Evolutionary conservation across 441 rosid genomes (phyloP), one percentile per base, ranked within the genome.

Genomic region (Arabidopsis lyrata): DNA sequence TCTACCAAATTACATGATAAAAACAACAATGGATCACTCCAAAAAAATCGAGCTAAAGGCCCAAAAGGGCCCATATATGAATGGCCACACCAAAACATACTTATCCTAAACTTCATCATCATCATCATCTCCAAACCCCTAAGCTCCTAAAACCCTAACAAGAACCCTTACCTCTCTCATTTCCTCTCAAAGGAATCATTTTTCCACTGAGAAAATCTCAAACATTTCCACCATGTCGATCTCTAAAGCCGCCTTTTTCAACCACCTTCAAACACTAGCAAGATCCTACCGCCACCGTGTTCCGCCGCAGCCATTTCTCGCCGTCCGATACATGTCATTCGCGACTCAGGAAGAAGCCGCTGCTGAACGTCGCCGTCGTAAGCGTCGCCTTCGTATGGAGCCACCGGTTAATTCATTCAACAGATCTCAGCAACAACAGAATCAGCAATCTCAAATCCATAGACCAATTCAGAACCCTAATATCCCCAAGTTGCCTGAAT

Each of bases 301-400:
- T 0, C 72, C 75, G 5, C 79, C 83, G 4, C 62, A 16, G 63
- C 75, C 73, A 11, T 10, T 59, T 55, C 5, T 80, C 72, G 36
- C 83, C 66, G 63, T 82, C 50, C 92, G 93, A 6, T 63, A 44
- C 81, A 84, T 91, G 77, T 91, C 97, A 20, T 91, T 84, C 83
- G 78, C 90, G n/a, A 83, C 92, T n/a, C 90, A 90, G 0, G 96
- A 93, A 78, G 98, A 93, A 64, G 98, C 97, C 5, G 95, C 95
- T 0, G 97, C 98, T 1, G 96, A 90, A 41, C 93, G 96, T 53
- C 96, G 98, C 38, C 96, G 91, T 35, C 90, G 96, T 68, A 91
- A 90, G 81, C 92, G 95, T 65, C 92, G 90, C 22, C 87, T 83
- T 48, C 95, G 93, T 42, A 82, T 91, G 77, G 95, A 90, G 56